Evolutionary conservation across 2,329 filamentous ascomycete genomes (phyloP).

Genomic region (Escovopsis sp.): DNA sequence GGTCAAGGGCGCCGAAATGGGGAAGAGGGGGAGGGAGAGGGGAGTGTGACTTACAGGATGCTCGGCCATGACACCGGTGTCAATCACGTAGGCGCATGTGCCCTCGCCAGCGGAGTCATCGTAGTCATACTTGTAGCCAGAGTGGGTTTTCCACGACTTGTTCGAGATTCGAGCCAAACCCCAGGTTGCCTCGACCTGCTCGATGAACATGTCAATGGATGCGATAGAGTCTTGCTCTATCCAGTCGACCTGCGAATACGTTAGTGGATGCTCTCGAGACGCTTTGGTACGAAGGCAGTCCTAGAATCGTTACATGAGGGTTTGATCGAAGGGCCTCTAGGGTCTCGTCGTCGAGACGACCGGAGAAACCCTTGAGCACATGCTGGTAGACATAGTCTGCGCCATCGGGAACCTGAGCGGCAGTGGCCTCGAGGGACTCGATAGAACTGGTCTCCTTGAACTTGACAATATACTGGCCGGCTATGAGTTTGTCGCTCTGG

Average conservation of each 20-base stretch:
- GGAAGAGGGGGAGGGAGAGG: too few species aligned
- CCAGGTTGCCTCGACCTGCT: slow-evolving; percentile 14
- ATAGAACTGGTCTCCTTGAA: slow-evolving; percentile 11
- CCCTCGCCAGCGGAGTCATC: slow-evolving; percentile 25
- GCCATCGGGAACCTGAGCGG: slow-evolving; percentile 8
- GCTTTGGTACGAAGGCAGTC: not conserved
- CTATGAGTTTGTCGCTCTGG: slow-evolving; percentile 7
- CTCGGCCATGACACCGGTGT: slow-evolving; percentile 27
- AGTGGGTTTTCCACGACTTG: slow-evolving; percentile 8
- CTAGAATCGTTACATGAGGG: slow-evolving; percentile 9
- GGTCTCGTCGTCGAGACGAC: slow-evolving; percentile 8
- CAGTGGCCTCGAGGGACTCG: slow-evolving; percentile 5
- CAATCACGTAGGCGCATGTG: slow-evolving; percentile 31
- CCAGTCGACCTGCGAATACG: slow-evolving; percentile 15
- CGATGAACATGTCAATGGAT: slow-evolving; percentile 6
- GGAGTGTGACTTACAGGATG: slow-evolving; percentile 20
- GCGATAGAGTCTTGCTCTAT: slow-evolving; percentile 23
- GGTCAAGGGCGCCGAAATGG: too few species aligned
- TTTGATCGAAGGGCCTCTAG: slow-evolving; percentile 11
- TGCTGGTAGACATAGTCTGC: slow-evolving; percentile 13
- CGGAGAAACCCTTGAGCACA: slow-evolving; percentile 13
- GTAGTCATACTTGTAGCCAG: slow-evolving; percentile 21
- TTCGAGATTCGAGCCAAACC: slow-evolving; percentile 22
- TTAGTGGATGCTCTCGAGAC: not conserved
- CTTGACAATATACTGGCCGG: slow-evolving; percentile 18